Percentiles rank a stretch among this genome's conserved stretches.
Evolutionary conservation across 176 grass and related monocot genomes (phyloP).

Genomic region (Saccharum spontaneum): DNA sequence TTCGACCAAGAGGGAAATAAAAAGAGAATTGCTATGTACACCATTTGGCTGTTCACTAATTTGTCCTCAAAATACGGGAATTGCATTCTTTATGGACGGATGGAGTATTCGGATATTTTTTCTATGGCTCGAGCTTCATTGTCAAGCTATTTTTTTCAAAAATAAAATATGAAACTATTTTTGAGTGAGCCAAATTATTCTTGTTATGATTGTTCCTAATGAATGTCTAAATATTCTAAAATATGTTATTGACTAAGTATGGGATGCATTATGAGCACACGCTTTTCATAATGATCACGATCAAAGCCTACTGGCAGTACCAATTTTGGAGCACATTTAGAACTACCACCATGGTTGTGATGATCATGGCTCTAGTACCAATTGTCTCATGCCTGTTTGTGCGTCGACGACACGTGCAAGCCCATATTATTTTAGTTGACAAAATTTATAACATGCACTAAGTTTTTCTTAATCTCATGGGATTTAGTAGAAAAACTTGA

Average conservation of each 20-base stretch:
- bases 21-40: too few relatives aligned
- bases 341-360: neutral
- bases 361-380: neutral
- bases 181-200: too few relatives aligned
- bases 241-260: neutral
- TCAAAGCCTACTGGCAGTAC: too few relatives aligned
- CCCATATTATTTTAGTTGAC: neutral
- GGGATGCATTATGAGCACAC: too few relatives aligned
- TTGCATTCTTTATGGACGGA: neutral
- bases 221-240: neutral
- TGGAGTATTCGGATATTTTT: too few relatives aligned
- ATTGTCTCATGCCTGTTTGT: neutral
- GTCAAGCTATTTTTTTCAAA: neutral
- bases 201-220: too few relatives aligned
- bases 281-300: too few relatives aligned
- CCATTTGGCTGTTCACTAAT: too few relatives aligned
- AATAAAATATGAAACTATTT: neutral
- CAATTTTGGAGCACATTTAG: neutral
- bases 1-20: too few relatives aligned
- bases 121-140: neutral
- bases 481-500: neutral
- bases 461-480: neutral
- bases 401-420: rapidly evolving
- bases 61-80: neutral
- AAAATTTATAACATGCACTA: neutral